phyloP scores from a whole-genome alignment of 148 eudicot species.

The Cornus controversa region DNA sequence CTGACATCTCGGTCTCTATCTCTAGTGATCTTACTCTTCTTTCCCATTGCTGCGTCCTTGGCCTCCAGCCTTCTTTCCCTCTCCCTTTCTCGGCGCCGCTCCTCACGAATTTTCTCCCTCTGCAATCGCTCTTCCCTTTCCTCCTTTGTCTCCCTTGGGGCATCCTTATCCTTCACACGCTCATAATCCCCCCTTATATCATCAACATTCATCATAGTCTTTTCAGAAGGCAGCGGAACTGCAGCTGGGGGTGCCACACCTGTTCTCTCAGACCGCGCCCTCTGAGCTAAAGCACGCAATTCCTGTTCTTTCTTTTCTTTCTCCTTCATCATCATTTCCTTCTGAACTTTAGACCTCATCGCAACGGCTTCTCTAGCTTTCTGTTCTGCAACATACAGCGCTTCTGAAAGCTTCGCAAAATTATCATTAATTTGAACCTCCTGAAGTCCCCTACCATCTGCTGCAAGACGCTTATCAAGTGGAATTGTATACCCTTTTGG shows the following conservation, averaged over 20 bases:
- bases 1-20: conserved; percentile 87
- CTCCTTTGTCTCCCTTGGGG: conserved; percentile 51
- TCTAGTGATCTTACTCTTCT: conserved; percentile 81
- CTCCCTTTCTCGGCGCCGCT: conserved; percentile 69
- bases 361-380: conserved; percentile 87
- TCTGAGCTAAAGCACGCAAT: conserved; percentile 68
- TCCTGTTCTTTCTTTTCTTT: conserved; percentile 70
- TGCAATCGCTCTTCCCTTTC: conserved; percentile 55
- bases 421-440: conserved; percentile 78
- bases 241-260: conserved; percentile 52
- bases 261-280: conserved; percentile 74
- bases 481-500: conserved; percentile 92
- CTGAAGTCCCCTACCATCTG: conserved; percentile 88
- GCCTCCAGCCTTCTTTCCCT: conserved; percentile 87
- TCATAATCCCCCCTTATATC: conserved; percentile 50
- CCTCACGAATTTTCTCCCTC: conserved; percentile 84
- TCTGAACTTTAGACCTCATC: conserved; percentile 71
- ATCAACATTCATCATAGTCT: conserved; percentile 32
- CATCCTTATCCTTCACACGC: conserved; percentile 40
- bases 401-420: conserved; percentile 78
- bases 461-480: conserved; percentile 81
- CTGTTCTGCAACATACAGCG: conserved; percentile 74
- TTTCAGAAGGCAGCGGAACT: conserved; percentile 47
- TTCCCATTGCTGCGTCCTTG: conserved; percentile 81
- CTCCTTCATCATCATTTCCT: conserved; percentile 69